Base-by-base conservation (phyloP, 495 filamentous ascomycete genomes). In the Trichoderma parareesei region DNA sequence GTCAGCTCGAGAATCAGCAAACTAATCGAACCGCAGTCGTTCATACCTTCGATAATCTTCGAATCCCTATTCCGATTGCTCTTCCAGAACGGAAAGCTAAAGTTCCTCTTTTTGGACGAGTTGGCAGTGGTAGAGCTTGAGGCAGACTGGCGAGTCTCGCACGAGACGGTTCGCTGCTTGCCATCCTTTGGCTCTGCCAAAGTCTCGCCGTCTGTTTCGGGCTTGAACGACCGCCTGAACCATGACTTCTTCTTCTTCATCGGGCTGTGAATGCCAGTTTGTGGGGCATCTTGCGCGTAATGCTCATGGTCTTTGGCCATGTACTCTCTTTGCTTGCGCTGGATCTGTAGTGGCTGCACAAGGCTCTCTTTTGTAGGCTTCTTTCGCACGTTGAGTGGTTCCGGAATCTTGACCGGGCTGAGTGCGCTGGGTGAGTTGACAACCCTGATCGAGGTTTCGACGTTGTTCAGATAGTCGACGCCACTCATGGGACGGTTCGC, bases 211-310 rank as follows among this genome's bases (percentile, higher is more conserved):
- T 67, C 65, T 10, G 66, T 61, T 14, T 66, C 72, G 1, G 74
- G 71, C 42, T 84, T 83, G 5, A 81, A 81, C 38, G 77, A 74
- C 3, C 85, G 82, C 61, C 80, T 87, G 70, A 90, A 88, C 88
- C 87, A 91, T 2, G 82, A 83, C 67, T 84, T 88, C 73, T 87
- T 88, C 46, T 82, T 79, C 43, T 74, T 73, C 62, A 27, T 65
- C 48, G 42, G 57, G 43, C 63, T 37, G 27, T 13, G 48, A 5
- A 1, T 14, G n/a, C 38, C 16, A 16, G 41, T 10, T 37, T 33
- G 38, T 9, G 11, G 42, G 7, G 18, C 11, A 20, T 42, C 60
- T 42, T 40, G 37, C 9, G n/a, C 13, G 0, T 43, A 13, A 8
- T 27, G 35, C 41, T 10, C 38, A 61, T 37, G 11, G 38, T 42